These are phyloP conservation scores for Spiromastix sp. DNA, from an alignment of 2,329 filamentous ascomycete species.

Conservation along the genomic window DNA sequence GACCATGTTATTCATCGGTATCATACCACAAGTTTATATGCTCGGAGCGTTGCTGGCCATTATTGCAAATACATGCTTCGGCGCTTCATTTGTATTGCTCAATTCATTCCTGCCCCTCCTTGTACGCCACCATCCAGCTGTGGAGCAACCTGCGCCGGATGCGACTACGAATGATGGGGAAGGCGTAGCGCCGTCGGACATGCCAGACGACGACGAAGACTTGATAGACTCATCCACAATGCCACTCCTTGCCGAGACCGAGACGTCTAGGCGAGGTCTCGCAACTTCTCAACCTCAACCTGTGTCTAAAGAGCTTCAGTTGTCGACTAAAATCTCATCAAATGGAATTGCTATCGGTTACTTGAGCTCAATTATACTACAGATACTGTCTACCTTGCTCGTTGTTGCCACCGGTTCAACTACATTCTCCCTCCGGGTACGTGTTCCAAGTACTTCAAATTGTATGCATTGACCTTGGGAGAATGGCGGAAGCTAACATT, in stretches of 20 bases:
- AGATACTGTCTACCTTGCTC: conserved; percentile 69
- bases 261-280: not conserved
- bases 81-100: conserved; percentile 85
- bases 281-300: conserved; percentile 4
- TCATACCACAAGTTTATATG: conserved; percentile 65
- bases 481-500: too few species aligned
- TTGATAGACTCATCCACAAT: not conserved
- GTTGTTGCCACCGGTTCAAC: conserved; percentile 64
- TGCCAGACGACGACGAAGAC: not conserved
- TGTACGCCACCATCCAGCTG: conserved; percentile 68
- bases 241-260: not conserved
- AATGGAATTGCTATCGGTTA: conserved; percentile 93
- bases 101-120: conserved; percentile 92
- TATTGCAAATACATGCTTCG: conserved; percentile 86
- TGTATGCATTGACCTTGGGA: too few species aligned
- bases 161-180: conserved; percentile 1
- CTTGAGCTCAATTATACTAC: conserved; percentile 71
- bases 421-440: conserved; percentile 73
- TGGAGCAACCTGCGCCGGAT: conserved; percentile 24
- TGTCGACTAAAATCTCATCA: conserved; percentile 86
- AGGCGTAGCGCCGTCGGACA: not conserved
- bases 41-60: conserved; percentile 77
- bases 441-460: too few species aligned
- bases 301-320: conserved; percentile 55
- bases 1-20: conserved; percentile 80